Evolutionary conservation across 805 yeast species (phyloP).

Genomic region (Isabelozyma heimii): DNA sequence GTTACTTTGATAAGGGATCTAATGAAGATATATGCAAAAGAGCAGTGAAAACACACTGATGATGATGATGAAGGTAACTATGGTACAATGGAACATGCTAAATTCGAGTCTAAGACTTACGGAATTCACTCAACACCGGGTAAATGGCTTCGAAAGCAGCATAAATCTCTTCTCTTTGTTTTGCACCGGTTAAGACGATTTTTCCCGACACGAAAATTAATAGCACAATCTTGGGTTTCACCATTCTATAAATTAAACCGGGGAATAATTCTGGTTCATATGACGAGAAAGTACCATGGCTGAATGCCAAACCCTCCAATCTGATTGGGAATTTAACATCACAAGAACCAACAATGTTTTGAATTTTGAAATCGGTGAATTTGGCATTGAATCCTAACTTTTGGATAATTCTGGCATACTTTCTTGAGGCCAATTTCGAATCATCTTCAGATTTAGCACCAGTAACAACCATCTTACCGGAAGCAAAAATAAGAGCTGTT

Average conservation of each 20-base stretch:
- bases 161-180: slow-evolving; percentile 97
- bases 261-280: slow-evolving; percentile 98
- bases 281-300: slow-evolving; percentile 98
- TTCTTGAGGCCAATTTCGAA: slow-evolving; percentile 95
- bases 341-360: slow-evolving; percentile 97
- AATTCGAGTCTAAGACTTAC: slow-evolving; percentile 56
- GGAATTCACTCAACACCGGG: slow-evolving; percentile 96
- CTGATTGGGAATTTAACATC: slow-evolving; percentile 98
- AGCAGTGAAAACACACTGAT: not conserved
- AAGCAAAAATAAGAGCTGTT: slow-evolving; percentile 94
- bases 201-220: slow-evolving; percentile 96
- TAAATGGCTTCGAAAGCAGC: slow-evolving; percentile 98
- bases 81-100: not conserved
- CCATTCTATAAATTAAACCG: slow-evolving; percentile 98
- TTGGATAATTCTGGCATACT: slow-evolving; percentile 96
- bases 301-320: slow-evolving; percentile 93
- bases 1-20: not conserved
- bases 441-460: slow-evolving; percentile 99
- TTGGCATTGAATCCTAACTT: slow-evolving; percentile 97
- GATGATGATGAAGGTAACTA: not conserved
- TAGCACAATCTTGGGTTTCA: slow-evolving; percentile 94
- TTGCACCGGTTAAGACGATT: slow-evolving; percentile 97
- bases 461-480: slow-evolving; percentile 99
- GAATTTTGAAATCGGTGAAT: slow-evolving; percentile 96
- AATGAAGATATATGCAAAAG: not conserved